Base-by-base conservation (phyloP, 768 basidiomycete genomes). In the Coprinellus micaceus region DNA sequence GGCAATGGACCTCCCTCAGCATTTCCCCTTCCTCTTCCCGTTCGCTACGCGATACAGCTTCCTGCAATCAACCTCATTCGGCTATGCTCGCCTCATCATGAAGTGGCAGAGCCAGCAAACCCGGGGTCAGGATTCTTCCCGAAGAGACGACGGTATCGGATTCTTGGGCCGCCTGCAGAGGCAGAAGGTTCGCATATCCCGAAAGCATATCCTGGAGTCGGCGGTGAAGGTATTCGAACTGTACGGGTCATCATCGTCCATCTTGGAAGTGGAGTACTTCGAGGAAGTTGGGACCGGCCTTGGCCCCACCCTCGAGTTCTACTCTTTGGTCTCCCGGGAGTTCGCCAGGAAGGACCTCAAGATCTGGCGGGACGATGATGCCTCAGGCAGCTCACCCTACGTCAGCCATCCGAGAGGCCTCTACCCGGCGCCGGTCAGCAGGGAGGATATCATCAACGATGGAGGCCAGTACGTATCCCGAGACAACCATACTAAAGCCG, bases 1-100 rank as follows among this genome's bases (percentile, higher is more conserved):
- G 97, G 91, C 96, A 0, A 74, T 94, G 43, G 96, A 98, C 68
- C 81, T 99, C 5, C 94, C 95, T 1, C 92, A 92, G 64, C 89
- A 94, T 64, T 99, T 97, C 81, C 91, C 96, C 0, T 99, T 99
- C 85, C 81, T 99, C 10, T 98, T 99, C 82, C 97, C 97, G 0
- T 98, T 99, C 71, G 89, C 95, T 21, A 97, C 95, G 12, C 91
- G 97, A 29, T 98, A 94, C 74, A 89, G 90, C 62, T 98, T 98
- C 82, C 76, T 99, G 7, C 95, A 98, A 71, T 96, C 94, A 2
- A 97, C 96, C 0, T 95, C 96, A 1, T 98, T 98, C 63, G 97
- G 97, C 49, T 98, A 98, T 68, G 93, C 94, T 0, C 89, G 97
- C 15, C 82, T 98, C 15, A 95, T 99, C 60, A 75, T 94, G 52